A percentile compares a stretch with the other conserved stretches of the same genome.
Conservation (phyloP, 805 yeast species). For the Limtongia smithiae region DNA sequence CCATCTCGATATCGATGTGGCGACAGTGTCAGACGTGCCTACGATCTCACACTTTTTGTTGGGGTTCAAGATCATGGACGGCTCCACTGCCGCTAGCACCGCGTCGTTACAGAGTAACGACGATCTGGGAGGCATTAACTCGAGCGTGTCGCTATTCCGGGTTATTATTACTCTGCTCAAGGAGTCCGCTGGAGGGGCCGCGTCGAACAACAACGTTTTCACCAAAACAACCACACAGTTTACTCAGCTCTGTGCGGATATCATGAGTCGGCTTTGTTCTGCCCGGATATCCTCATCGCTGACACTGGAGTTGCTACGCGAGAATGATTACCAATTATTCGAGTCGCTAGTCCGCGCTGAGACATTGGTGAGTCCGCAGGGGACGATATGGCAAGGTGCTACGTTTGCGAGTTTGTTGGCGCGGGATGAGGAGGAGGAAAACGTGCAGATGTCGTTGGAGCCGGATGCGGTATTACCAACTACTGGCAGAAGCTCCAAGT, state of each 20-base stretch:
- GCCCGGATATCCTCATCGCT: slow-evolving; percentile 52
- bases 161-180: slow-evolving; percentile 51
- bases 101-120: slow-evolving; percentile 35
- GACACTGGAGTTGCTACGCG: slow-evolving; percentile 51
- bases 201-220: no score
- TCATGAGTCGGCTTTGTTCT: slow-evolving; percentile 59
- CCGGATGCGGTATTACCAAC: no score
- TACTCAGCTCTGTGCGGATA: slow-evolving; percentile 56
- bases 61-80: slow-evolving; percentile 60
- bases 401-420: slow-evolving; percentile 9
- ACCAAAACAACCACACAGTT: slow-evolving; percentile 36
- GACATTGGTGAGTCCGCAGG: slow-evolving; percentile 5
- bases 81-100: slow-evolving; percentile 45
- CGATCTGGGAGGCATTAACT: slow-evolving; percentile 46
- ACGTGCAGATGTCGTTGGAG: slow-evolving; percentile 2
- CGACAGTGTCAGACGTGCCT: slow-evolving; percentile 38
- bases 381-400: slow-evolving; percentile 10
- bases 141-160: slow-evolving; percentile 54
- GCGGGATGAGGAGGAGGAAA: background rate
- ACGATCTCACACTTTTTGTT: slow-evolving; percentile 70
- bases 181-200: background rate
- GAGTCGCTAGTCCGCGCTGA: slow-evolving; percentile 9
- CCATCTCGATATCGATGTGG: slow-evolving; percentile 32
- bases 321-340: slow-evolving; percentile 16
- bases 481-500: no score